Conservation (phyloP, 768 basidiomycete species). For the Lactifluus volemus region DNA sequence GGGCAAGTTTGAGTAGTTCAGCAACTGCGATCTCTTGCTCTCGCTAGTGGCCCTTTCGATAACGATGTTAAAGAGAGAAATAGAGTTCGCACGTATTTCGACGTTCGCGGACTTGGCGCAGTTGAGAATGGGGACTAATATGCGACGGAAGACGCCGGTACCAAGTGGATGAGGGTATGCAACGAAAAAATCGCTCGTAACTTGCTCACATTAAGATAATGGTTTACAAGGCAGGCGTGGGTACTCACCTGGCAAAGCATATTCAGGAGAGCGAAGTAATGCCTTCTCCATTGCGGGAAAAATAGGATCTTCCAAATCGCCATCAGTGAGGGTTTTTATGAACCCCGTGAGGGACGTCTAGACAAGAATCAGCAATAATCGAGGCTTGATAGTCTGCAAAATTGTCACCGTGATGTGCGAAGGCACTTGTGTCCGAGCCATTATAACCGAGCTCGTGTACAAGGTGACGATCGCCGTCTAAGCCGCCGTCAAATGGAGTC, state of each 20-base stretch:
- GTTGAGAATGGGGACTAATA: constrained; percentile 52
- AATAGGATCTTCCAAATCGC: constrained; percentile 45
- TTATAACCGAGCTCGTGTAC: constrained; percentile 54
- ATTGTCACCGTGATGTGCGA: constrained; percentile 46
- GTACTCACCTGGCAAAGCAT: constrained; percentile 51
- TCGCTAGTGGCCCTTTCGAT: constrained; percentile 28
- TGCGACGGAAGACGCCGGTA: constrained; percentile 38
- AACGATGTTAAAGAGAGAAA: constrained; percentile 47
- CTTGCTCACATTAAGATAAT: constrained; percentile 26
- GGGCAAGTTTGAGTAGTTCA: constrained; percentile 68
- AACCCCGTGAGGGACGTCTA: constrained; percentile 55
- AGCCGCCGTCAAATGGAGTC: neutral
- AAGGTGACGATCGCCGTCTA: constrained; percentile 51
- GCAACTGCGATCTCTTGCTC: constrained; percentile 39
- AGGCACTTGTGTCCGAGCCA: constrained; percentile 56
- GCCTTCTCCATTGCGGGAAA: constrained; percentile 75
- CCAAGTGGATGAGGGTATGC: constrained; percentile 45
- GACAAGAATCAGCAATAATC: constrained; percentile 6
- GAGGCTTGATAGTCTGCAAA: neutral
- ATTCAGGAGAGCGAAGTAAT: constrained; percentile 73
- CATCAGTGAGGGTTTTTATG: constrained; percentile 41
- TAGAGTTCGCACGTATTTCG: constrained; percentile 46
- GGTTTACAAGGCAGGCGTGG: neutral
- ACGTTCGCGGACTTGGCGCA: constrained; percentile 69
- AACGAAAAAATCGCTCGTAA: constrained; percentile 49